Conservation (phyloP, 208 protist species). For the Leishmania guyanensis region DNA sequence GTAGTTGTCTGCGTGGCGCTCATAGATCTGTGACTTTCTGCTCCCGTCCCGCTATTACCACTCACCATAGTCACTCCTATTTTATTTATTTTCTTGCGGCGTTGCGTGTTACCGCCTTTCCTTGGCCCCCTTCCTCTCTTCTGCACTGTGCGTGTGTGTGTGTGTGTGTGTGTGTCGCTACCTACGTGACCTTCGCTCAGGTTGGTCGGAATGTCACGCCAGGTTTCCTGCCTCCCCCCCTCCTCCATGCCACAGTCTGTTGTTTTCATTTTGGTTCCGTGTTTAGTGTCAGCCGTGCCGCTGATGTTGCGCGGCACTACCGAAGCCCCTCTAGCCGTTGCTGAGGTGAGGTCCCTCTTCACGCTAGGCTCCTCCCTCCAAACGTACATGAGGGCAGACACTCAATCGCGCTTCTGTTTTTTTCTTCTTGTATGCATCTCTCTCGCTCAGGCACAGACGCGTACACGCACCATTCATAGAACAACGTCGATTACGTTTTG, state of each 20-base stretch:
- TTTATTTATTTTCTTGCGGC: not conserved
- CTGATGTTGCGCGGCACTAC: not conserved
- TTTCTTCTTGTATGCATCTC: conserved; percentile 15
- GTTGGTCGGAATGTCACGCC: not conserved
- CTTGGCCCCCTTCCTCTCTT: conserved; percentile 9
- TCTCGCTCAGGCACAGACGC: not conserved
- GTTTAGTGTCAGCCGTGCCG: not conserved
- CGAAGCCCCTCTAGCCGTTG: not conserved
- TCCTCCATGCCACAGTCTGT: not conserved
- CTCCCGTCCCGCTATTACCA: not conserved
- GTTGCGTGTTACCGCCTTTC: conserved; percentile 9
- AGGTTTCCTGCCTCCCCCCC: not conserved
- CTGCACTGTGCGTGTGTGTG: not conserved
- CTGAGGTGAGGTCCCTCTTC: not conserved
- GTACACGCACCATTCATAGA: conserved; percentile 18
- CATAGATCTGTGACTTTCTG: conserved; percentile 17
- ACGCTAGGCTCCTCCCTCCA: not conserved
- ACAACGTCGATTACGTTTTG: conserved; percentile 16
- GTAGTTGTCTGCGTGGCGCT: not conserved
- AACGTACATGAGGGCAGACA: not conserved
- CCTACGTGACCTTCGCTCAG: not conserved
- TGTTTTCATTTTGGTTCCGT: not conserved
- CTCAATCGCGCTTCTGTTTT: not conserved
- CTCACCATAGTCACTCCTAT: not conserved
- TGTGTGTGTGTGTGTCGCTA: not conserved